Evolutionary conservation across 208 protist species (phyloP), one percentile per base, ranked within the genome.

Genomic region (Crithidia sp.): DNA sequence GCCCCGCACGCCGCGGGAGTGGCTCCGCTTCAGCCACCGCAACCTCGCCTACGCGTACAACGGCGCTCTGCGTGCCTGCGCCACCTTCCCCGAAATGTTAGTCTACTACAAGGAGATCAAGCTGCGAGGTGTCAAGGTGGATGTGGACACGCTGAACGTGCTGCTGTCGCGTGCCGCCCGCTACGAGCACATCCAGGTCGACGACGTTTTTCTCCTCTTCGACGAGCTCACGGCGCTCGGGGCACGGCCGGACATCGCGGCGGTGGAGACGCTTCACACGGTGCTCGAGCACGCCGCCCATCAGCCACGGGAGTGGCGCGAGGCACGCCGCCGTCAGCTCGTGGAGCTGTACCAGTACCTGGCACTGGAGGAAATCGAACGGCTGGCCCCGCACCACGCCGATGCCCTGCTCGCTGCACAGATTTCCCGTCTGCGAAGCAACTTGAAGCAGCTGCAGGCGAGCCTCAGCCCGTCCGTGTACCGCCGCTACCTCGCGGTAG

Each of bases 1-100:
- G 73, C 92, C 92, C 2, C 82, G 86, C 74, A 95, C 92, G 36
- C 92, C 89, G n/a, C 76, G 72, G 0, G 90, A 97, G 13, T 97
- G 90, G 89, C 77, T 95, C 39, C 83, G 78, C 53, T 93, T 86
- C 71, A 95, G 90, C 14, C 72, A 86, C 39, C 86, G 92, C 53
- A 97, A 97, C 71, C 77, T 97, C 8, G 86, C 92, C 45, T 97
- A 97, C 72, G 90, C 87, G 40, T 97, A 97, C 87, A 97, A 97
- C 62, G 92, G 89, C n/a, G 90, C 92, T 4, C 78, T 97, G 72
- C 86, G 92, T 0, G 81, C 89, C n/a, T 95, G 90, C 73, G 59
- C 74, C 6, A 87, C 83, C 5, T 93, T 97, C 62, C 90, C 92
- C 0, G 87, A 94, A 77, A 95, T 95, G 92, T 61, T 95, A 3